Evolutionary conservation across 345 rosid species (phyloP), one percentile per base, ranked within the genome.

Genomic region (Pistacia vera): DNA sequence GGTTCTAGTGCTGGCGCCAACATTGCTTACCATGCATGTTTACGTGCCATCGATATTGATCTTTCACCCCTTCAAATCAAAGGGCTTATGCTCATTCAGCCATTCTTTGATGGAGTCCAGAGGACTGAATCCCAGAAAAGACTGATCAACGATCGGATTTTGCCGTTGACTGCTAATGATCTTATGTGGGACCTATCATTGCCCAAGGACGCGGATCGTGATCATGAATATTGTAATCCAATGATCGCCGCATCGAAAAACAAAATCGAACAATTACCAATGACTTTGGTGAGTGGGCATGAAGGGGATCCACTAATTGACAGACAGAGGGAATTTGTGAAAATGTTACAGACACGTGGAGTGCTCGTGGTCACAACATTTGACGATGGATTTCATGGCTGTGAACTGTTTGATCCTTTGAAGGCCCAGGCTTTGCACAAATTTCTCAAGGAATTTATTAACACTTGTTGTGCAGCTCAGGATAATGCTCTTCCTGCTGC

Each of bases 1-100:
- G 99, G 99, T 0, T 80, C 81, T 25, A 93, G 99, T 44, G 83
- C 93, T 0, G 98, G 98, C 0, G 94, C 91, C 3, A 92, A 92
- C 54, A 88, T 93, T 1, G 94, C 86, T 68, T 95, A 86, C 90
- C 79, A 85, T n/a, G 86, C 87, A 3, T 96, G 79, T 2, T 70
- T 90, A 30, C 86, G 96, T 8, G 74, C 88, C 0, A 48, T 84
- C 0, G 91, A 86, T 46, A 3, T 55, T 1, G 90, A 90, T 73
- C 69, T 90, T 16, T 70, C 79, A 0, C 94, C 96, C 0, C 16
- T 90, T 12, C 77, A 79, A 62, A 90, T 95, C 90, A 65, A 22
- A 70, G 98, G 98, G 82, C 80, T 93, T 75, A 86, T 92, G 77
- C 71, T 90, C 81, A 80, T 81, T 72, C 83, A 90, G 61, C 92